These are phyloP conservation scores for Salinomyces thailandicus DNA, from an alignment of 2,329 filamentous ascomycete species.

Conservation along the genomic window DNA sequence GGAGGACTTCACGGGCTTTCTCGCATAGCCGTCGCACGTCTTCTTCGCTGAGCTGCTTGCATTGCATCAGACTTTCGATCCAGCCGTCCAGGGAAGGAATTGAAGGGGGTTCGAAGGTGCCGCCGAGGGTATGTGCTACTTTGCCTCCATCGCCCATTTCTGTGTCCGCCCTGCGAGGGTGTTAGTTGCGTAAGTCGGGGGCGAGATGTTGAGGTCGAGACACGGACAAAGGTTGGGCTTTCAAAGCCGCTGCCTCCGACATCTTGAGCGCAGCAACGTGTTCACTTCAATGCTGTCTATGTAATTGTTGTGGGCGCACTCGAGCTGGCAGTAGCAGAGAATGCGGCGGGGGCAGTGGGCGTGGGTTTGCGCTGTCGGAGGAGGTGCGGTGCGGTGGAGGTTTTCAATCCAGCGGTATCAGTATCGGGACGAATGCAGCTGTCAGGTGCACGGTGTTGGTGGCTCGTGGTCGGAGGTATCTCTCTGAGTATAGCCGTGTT, in stretches of 20 bases:
- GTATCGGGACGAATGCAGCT: neutral
- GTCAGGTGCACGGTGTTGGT: too few relatives aligned
- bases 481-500: too few relatives aligned
- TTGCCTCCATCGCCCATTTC: conserved; percentile 98
- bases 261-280: conserved; percentile 3
- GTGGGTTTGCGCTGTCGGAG: neutral
- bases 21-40: conserved; percentile 97
- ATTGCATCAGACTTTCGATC: conserved; percentile 97
- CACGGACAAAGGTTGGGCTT: conserved; percentile 15
- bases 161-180: conserved; percentile 70
- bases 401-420: too few relatives aligned
- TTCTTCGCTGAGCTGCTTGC: conserved; percentile 91
- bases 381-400: too few relatives aligned
- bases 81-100: conserved; percentile 92
- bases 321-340: too few relatives aligned
- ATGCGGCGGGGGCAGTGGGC: neutral
- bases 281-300: too few relatives aligned
- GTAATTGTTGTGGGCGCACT: too few relatives aligned
- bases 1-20: conserved; percentile 92
- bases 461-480: too few relatives aligned
- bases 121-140: conserved; percentile 60
- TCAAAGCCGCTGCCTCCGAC: conserved; percentile 26
- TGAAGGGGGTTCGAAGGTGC: conserved; percentile 72
- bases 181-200: too few relatives aligned
- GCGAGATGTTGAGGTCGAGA: too few relatives aligned